Base-by-base conservation (phyloP, 345 rosid species). In the Eutrema heterophyllum region DNA sequence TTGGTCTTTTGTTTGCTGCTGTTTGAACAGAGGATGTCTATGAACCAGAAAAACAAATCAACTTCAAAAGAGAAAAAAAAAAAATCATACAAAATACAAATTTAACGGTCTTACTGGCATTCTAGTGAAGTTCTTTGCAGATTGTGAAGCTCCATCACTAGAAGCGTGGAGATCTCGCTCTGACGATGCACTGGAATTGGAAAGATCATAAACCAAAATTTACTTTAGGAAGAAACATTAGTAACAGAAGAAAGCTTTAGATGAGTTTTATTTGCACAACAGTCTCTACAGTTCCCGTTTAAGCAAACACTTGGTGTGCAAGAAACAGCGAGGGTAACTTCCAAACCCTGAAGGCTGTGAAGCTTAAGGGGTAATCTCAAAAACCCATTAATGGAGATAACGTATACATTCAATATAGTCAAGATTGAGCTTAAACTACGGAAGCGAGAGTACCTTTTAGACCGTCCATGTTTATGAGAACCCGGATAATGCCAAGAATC, bases 131-230 rank as follows among this genome's bases (percentile, higher is more conserved):
- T 79, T 79, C 0, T 44, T 35, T 29, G 21, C 3, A 45, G 79
- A 60, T 62, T 56, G 71, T 74, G 71, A 57, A 76, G 60, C 68
- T 72, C 75, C 80, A 35, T 49, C 66, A 76, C 77, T 72, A 48
- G 84, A 63, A 73, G 48, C 76, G 11, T 81, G 78, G 58, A 74
- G 60, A 58, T 83, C 83, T 81, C 80, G 79, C 41, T 93, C 96
- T 2, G 88, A 84, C 2, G 87, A 82, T n/a, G 93, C 92, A 83
- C 98, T 93, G n/a, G n/a, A n/a, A n/a, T 21, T 21, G 79, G 5
- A 24, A 77, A 72, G 4, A 62, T 41, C 8, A 59, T 7, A 64
- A 39, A 69, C 66, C 3, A 60, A 0, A 29, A 9, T 0, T 21
- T 0, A 5, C 49, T 16, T 32, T 43, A 36, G 5, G 15, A 52